phyloP scores from a whole-genome alignment of 306 rosid genomes.

The Rosa rugosa region DNA sequence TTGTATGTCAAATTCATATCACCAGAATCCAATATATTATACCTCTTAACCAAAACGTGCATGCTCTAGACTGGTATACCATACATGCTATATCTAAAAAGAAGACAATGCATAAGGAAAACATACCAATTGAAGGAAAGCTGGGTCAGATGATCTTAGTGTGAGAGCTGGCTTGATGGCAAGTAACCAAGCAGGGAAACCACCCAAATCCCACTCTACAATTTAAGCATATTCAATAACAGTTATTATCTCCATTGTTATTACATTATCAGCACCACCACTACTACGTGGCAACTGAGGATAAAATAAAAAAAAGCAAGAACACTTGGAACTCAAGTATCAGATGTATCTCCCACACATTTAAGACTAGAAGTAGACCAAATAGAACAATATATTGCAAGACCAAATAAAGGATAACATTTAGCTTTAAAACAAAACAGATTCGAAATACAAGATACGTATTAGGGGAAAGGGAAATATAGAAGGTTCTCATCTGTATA shows the following conservation, averaged over 20 bases:
- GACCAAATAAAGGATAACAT: neutral
- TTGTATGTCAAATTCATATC: neutral
- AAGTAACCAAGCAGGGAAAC: conserved; percentile 88
- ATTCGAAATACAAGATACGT: neutral
- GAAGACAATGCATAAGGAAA: conserved; percentile 5
- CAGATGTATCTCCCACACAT: neutral
- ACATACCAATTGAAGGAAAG: conserved; percentile 70
- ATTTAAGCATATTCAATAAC: conserved; percentile 27
- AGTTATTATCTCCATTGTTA: conserved; percentile 3
- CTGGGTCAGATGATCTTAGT: conserved; percentile 77
- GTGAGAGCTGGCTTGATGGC: conserved; percentile 59
- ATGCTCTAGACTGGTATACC: neutral
- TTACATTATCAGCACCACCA: conserved; percentile 20
- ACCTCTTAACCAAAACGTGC: neutral
- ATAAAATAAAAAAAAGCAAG: no score
- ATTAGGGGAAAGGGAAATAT: neutral
- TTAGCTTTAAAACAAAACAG: neutral
- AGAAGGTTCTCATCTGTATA: neutral
- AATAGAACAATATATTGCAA: neutral
- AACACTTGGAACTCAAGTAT: neutral
- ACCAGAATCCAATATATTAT: neutral
- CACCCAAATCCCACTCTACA: conserved; percentile 98
- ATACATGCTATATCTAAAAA: neutral
- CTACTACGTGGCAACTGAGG: neutral
- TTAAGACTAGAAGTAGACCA: neutral